These are phyloP conservation scores for Schizochytrium sp. DNA, from an alignment of 108 stramenopile species.

Conservation along the genomic window DNA sequence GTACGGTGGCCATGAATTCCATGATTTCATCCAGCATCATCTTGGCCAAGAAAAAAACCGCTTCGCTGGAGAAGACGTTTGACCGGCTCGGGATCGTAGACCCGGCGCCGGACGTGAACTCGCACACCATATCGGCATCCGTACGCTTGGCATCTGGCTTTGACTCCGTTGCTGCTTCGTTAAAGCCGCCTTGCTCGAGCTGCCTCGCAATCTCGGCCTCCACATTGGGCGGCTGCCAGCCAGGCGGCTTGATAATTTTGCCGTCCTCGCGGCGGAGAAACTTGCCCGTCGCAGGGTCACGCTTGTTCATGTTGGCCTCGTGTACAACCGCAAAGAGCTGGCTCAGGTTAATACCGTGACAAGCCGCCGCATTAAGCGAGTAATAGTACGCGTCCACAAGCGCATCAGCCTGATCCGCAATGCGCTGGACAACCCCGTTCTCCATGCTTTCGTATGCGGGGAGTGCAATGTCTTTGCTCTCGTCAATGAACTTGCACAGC, in stretches of 20 bases:
- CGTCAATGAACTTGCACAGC: slow-evolving; percentile 8
- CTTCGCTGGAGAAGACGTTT: neutral
- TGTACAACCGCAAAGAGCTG: slow-evolving; percentile 22
- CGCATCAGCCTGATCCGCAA: slow-evolving; percentile 25
- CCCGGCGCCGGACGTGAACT: slow-evolving; percentile 21
- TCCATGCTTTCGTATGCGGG: neutral
- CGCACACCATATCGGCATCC: neutral
- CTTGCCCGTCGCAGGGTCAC: slow-evolving; percentile 25
- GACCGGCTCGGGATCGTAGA: slow-evolving; percentile 9
- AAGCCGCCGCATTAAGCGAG: slow-evolving; percentile 25
- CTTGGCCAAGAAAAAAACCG: slow-evolving; percentile 24
- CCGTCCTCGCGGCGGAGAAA: slow-evolving; percentile 26
- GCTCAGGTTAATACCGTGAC: slow-evolving; percentile 24
- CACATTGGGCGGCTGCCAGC: slow-evolving; percentile 26
- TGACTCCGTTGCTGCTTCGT: neutral
- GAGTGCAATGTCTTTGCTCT: neutral
- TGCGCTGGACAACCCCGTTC: neutral
- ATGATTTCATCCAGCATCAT: slow-evolving; percentile 33
- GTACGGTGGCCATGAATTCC: slow-evolving; percentile 27
- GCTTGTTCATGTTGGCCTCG: slow-evolving; percentile 30
- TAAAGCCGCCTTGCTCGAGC: slow-evolving; percentile 7
- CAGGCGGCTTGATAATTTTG: slow-evolving; percentile 30
- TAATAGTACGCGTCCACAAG: slow-evolving; percentile 34
- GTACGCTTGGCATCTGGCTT: neutral
- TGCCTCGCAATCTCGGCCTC: slow-evolving; percentile 23